Base-by-base conservation (phyloP, 305 asterid genomes). In the Fraxinus xanthoxyloides region DNA sequence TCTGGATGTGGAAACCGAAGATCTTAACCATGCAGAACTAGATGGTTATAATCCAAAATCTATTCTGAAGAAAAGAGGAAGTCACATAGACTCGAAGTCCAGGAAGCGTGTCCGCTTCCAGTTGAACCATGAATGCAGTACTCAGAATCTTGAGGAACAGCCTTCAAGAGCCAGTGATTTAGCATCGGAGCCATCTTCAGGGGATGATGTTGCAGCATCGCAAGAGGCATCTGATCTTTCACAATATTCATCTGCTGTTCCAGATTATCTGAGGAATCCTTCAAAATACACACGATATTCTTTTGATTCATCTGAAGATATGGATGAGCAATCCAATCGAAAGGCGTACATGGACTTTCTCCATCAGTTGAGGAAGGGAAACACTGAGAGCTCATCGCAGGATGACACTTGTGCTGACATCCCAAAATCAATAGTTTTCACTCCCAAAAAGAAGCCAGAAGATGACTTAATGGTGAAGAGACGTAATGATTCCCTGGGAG, bases 181-280 rank as follows among this genome's bases (percentile, higher is more conserved):
- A 75, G 63, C 80, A 38, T 76, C 72, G 31, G 86, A 82, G 81
- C 43, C 79, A 75, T 61, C 5, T 43, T 61, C 80, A 9, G 54
- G 24, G 56, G 84, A 78, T 77, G 85, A 78, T 26, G 72, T 13
- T 31, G 32, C 83, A 77, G 82, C 65, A 65, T 43, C 83, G 17
- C 84, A 85, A 19, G 89, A 77, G 76, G 88, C 79, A 73, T 75
- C 89, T 76, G 82, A 79, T 38, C 61, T 81, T 80, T 84, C 85
- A 67, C 84, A 24, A 79, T 35, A 79, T 81, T 74, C 92, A 35
- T 70, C 88, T 38, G 81, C 85, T 63, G 81, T 91, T 81, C 97
- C 97, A 4, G 97, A 95, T 83, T 93, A 93, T 82, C 9, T 93
- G 34, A 89, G 87, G 85, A 92, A 94, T 90, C 99, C 98, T 75